A percentile compares a stretch with the other conserved stretches of the same genome.
These are phyloP conservation scores for Termitomyces sp. DNA, from an alignment of 768 basidiomycete genomes.

Conservation along the genomic window DNA sequence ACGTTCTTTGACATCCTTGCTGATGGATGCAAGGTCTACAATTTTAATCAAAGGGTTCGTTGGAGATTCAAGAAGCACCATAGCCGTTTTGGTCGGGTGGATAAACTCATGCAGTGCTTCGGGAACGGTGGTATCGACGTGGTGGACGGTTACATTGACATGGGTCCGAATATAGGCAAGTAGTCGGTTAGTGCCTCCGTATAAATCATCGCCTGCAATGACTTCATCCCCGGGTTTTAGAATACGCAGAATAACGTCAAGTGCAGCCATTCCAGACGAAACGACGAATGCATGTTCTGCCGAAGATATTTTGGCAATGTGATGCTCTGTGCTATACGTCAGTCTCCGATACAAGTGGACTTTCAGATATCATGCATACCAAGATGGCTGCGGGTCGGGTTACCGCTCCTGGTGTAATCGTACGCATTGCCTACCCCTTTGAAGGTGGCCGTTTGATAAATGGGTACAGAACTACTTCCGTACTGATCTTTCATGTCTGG, in stretches of 20 bases:
- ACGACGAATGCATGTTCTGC: constrained; percentile 88
- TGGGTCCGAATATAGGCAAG: constrained; percentile 84
- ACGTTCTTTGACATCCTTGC: constrained; percentile 75
- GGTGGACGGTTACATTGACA: constrained; percentile 84
- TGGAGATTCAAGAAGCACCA: constrained; percentile 96
- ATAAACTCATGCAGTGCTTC: constrained; percentile 56
- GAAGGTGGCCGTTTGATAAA: constrained; percentile 98
- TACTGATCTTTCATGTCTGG: constrained; percentile 93
- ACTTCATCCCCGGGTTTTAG: constrained; percentile 95
- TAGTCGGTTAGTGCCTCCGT: constrained; percentile 96
- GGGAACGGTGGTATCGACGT: constrained; percentile 88
- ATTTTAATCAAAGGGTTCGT: constrained; percentile 97
- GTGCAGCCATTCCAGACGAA: constrained; percentile 96
- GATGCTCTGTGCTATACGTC: constrained; percentile 63
- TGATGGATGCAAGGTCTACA: constrained; percentile 81
- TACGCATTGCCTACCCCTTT: constrained; percentile 88
- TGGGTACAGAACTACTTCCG: constrained; percentile 90
- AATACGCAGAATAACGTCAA: constrained; percentile 90
- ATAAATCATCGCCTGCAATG: constrained; percentile 94
- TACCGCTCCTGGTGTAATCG: constrained; percentile 93
- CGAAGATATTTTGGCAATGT: constrained; percentile 94
- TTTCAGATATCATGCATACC: constrained; percentile 41
- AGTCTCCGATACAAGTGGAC: not conserved
- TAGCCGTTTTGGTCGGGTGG: constrained; percentile 70
- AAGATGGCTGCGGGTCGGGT: constrained; percentile 93